Evolutionary conservation across 2,329 filamentous ascomycete species (phyloP), one percentile per base, ranked within the genome.

Genomic region (Macroventuria anomochaeta): DNA sequence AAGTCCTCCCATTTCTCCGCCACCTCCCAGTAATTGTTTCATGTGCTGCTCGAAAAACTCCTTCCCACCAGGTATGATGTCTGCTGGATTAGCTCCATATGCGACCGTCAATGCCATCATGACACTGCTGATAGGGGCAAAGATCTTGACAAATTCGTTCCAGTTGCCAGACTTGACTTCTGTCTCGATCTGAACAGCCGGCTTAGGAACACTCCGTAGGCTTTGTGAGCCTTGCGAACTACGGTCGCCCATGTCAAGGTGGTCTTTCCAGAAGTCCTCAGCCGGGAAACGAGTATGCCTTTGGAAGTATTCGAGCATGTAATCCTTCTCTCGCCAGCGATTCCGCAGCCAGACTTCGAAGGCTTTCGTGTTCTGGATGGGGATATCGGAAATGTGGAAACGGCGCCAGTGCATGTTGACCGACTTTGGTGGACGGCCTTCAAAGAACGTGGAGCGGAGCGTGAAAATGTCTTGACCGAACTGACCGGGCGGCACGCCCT

Each of bases 401-500:
- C 92, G 87, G 46, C 95, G 86, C 91, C 93, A 99, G 76, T 96
- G 89, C 80, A 97, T 93, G 75, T 97, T 97, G 67, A 97, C 93
- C 1, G 92, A 96, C 72, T 93, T 96, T 1, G 93, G 95, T 0
- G 93, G 88, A 1, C 90, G 86, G 11, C 95, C 93, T 73, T 95
- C 86, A 58, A 97, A 88, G 71, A 95, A 96, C 3, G 91, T 96
- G 41, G 92, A 92, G 2, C 85, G 84, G 3, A 99, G 81, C 0
- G 90, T 93, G 75, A 96, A 97, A 67, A 90, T 89, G 41, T 96
- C 86, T 71, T 97, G 93, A n/a, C 93, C 93, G 63, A 88, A 97
- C 65, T 89, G 83, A 32, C 78, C 79, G 1, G 65, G 67, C 4
- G 90, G 90, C 36, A 96, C 85, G 12, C 95, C 93, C 75, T 97